phyloP scores from a whole-genome alignment of 2,329 filamentous ascomycete species.

The Chaetomium olivaceum region DNA sequence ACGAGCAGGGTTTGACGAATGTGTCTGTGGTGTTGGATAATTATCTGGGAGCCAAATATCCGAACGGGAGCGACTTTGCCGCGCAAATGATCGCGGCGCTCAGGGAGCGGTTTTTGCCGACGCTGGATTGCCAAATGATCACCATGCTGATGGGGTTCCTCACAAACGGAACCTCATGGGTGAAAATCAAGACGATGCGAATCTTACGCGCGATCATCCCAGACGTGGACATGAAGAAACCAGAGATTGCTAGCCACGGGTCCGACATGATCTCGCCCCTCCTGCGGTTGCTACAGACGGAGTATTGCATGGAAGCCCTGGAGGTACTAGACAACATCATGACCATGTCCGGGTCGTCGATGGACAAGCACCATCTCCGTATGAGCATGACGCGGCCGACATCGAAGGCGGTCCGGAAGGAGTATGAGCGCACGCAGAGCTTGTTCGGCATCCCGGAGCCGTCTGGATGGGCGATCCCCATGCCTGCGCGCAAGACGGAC shows the following conservation, averaged over 20 bases:
- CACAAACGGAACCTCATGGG: slow-evolving; percentile 85
- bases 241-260: slow-evolving; percentile 85
- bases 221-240: slow-evolving; percentile 88
- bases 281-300: slow-evolving; percentile 83
- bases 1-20: slow-evolving; percentile 66
- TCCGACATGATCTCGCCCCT: slow-evolving; percentile 94
- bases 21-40: slow-evolving; percentile 69
- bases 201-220: slow-evolving; percentile 83
- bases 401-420: slow-evolving; percentile 82
- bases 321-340: slow-evolving; percentile 93
- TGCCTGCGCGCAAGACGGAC: slow-evolving; percentile 86
- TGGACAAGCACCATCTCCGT: slow-evolving; percentile 90
- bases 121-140: slow-evolving; percentile 78
- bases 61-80: slow-evolving; percentile 73
- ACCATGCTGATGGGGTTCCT: slow-evolving; percentile 89
- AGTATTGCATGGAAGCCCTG: slow-evolving; percentile 89
- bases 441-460: slow-evolving; percentile 95
- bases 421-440: slow-evolving; percentile 92
- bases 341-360: slow-evolving; percentile 85
- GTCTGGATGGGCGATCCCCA: slow-evolving; percentile 92
- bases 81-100: slow-evolving; percentile 72
- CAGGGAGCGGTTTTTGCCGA: slow-evolving; percentile 75
- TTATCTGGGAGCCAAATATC: slow-evolving; percentile 68
- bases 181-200: slow-evolving; percentile 90
- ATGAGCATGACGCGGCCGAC: slow-evolving; percentile 98